phyloP scores from a whole-genome alignment of 257 asterid genomes.

The Solanum chaucha region DNA sequence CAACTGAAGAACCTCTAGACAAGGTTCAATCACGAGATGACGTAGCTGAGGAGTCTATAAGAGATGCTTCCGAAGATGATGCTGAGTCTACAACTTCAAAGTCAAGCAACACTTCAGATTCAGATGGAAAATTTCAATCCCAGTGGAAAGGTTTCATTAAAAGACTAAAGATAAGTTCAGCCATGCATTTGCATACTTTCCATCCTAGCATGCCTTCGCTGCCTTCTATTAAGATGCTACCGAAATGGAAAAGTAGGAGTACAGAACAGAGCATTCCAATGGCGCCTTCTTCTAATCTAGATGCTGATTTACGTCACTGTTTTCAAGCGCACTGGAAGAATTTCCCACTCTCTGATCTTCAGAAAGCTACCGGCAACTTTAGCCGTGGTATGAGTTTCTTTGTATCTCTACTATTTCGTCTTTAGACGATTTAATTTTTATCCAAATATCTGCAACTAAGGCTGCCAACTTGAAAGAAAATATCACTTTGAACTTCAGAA shows the following conservation, averaged over 20 bases:
- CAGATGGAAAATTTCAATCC: neutral
- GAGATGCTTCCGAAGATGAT: neutral
- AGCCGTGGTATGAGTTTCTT: slow-evolving; percentile 1
- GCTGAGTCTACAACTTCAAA: neutral
- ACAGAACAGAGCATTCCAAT: neutral
- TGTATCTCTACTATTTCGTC: neutral
- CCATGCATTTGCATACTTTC: neutral
- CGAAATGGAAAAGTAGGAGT: neutral
- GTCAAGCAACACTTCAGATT: neutral
- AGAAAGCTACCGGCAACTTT: slow-evolving; percentile 1
- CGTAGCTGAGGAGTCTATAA: neutral
- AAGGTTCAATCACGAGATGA: neutral
- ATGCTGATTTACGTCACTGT: neutral
- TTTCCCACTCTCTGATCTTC: slow-evolving; percentile 1
- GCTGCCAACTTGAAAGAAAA: neutral
- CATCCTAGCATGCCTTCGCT: slow-evolving; percentile 4
- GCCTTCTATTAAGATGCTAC: neutral
- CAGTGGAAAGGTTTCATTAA: slow-evolving; percentile 9
- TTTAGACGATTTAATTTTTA: neutral
- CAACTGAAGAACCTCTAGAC: neutral
- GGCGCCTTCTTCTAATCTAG: neutral
- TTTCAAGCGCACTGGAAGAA: slow-evolving; percentile 3
- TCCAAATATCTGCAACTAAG: neutral
- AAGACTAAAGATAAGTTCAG: neutral
- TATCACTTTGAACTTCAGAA: neutral